Conservation (phyloP, 768 basidiomycete genomes). For the Cystoderma amianthinum region DNA sequence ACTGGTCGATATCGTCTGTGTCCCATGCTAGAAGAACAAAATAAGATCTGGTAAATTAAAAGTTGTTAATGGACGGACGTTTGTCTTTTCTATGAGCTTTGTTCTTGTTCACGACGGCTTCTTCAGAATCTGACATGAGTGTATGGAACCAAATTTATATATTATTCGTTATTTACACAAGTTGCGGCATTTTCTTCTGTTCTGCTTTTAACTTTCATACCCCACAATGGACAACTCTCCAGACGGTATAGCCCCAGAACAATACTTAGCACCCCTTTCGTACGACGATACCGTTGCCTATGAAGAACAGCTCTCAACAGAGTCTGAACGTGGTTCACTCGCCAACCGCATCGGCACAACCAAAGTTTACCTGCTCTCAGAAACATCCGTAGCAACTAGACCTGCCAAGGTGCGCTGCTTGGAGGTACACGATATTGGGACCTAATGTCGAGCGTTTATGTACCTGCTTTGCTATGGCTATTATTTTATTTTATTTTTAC, state of each 20-base stretch:
- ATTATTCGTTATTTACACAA: background rate
- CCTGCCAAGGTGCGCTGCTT: slow-evolving; percentile 67
- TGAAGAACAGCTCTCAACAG: slow-evolving; percentile 46
- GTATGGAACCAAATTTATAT: background rate
- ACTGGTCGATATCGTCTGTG: slow-evolving; percentile 98
- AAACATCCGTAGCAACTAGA: slow-evolving; percentile 49
- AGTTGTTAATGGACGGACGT: slow-evolving; percentile 46
- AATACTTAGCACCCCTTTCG: slow-evolving; percentile 28
- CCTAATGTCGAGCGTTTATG: slow-evolving; percentile 37
- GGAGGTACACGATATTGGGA: slow-evolving; percentile 20
- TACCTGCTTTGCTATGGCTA: background rate
- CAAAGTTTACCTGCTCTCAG: slow-evolving; percentile 75
- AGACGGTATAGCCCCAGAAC: slow-evolving; percentile 24
- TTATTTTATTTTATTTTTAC: background rate
- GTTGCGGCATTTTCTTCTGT: background rate
- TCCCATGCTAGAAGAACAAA: slow-evolving; percentile 75
- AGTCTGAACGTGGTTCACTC: slow-evolving; percentile 29
- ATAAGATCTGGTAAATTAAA: slow-evolving; percentile 2
- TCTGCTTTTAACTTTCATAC: background rate
- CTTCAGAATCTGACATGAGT: slow-evolving; percentile 37
- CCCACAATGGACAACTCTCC: slow-evolving; percentile 42
- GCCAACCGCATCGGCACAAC: slow-evolving; percentile 64
- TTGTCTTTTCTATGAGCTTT: slow-evolving; percentile 92
- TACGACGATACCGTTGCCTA: slow-evolving; percentile 51
- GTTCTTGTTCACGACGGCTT: slow-evolving; percentile 64